phyloP scores from a whole-genome alignment of 176 grass and related monocot genomes.

The Cocos nucifera region DNA sequence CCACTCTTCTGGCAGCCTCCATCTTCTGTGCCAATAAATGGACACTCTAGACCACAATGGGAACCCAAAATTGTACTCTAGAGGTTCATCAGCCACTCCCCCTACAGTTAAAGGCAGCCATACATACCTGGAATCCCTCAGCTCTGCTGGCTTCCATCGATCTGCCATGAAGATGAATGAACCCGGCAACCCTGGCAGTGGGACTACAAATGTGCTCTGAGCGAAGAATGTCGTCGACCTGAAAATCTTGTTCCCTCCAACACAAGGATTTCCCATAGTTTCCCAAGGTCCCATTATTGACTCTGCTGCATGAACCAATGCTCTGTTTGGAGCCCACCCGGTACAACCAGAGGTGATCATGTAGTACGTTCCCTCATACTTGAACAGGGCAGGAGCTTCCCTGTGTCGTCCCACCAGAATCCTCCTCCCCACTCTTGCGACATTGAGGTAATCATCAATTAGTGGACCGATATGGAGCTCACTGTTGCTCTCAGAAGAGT shows the following conservation, averaged over 20 bases:
- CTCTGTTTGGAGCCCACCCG: conserved; percentile 82
- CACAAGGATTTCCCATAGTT: conserved; percentile 69
- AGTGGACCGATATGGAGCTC: conserved; percentile 77
- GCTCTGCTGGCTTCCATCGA: conserved; percentile 80
- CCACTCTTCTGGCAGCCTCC: conserved; percentile 53
- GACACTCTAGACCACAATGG: conserved; percentile 85
- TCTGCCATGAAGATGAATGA: conserved; percentile 98
- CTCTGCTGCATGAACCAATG: conserved; percentile 62
- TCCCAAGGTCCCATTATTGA: conserved; percentile 92
- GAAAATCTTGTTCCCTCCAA: conserved; percentile 75
- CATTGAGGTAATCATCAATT: conserved; percentile 78
- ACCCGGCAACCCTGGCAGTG: conserved; percentile 52
- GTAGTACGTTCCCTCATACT: conserved; percentile 78
- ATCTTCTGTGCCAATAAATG: conserved; percentile 83
- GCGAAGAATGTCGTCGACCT: conserved; percentile 81
- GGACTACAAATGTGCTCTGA: conserved; percentile 81
- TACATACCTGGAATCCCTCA: conserved; percentile 72
- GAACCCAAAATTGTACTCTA: conserved; percentile 92
- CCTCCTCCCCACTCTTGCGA: conserved; percentile 41
- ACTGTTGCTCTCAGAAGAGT: conserved; percentile 84
- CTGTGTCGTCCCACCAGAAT: conserved; percentile 60
- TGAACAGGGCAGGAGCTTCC: conserved; percentile 83
- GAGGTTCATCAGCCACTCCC: conserved; percentile 65
- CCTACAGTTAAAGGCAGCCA: conserved; percentile 79
- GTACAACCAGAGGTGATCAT: conserved; percentile 95